These are phyloP conservation scores for Ilyonectria robusta DNA, from an alignment of 2,329 filamentous ascomycete species.

Conservation along the genomic window DNA sequence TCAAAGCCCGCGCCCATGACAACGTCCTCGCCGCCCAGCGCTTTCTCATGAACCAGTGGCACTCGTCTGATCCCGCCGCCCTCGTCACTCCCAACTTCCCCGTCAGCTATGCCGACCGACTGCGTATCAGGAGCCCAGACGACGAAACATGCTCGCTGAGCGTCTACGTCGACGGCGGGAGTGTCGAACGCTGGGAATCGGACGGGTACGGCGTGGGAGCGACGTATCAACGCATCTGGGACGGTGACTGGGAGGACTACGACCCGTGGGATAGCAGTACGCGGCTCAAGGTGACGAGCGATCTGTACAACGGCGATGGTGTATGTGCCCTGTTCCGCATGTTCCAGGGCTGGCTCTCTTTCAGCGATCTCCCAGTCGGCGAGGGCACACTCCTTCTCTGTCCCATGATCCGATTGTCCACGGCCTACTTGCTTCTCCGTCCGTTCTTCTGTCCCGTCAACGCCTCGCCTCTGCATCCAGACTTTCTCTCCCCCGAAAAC, in stretches of 20 bases:
- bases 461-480: constrained; percentile 54
- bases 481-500: constrained; percentile 62
- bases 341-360: constrained; percentile 82
- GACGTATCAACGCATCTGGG: constrained; percentile 77
- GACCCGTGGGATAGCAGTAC: constrained; percentile 81
- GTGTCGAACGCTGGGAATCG: constrained; percentile 76
- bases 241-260: constrained; percentile 81
- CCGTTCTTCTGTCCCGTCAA: constrained; percentile 75
- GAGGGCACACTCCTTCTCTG: constrained; percentile 82
- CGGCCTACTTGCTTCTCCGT: constrained; percentile 81
- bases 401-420: constrained; percentile 78
- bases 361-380: constrained; percentile 74
- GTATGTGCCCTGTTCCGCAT: constrained; percentile 83
- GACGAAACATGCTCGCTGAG: constrained; percentile 69
- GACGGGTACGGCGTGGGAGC: constrained; percentile 70
- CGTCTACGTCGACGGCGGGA: constrained; percentile 75
- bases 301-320: constrained; percentile 81
- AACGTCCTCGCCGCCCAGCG: constrained; percentile 58
- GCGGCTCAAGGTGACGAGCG: constrained; percentile 74
- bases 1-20: constrained; percentile 56
- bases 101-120: constrained; percentile 72
- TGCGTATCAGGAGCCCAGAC: constrained; percentile 66
- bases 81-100: constrained; percentile 63
- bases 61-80: constrained; percentile 55
- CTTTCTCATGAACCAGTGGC: constrained; percentile 61